Base-by-base conservation (phyloP, 495 filamentous ascomycete genomes). In the Xylaria cubensis region DNA sequence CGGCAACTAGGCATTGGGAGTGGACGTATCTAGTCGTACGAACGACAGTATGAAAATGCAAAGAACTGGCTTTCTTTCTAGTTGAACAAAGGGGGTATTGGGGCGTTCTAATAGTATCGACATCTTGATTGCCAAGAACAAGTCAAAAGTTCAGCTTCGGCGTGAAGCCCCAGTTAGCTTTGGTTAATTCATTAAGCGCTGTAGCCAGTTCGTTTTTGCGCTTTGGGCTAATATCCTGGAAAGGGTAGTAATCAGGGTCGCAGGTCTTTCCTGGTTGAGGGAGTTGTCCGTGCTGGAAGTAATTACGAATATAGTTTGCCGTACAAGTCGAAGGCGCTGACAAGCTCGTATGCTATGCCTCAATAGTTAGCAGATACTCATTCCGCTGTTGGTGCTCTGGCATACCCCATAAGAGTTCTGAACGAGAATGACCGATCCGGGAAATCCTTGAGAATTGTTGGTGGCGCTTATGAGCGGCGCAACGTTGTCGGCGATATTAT, bases 401-500 rank as follows among this genome's bases (percentile, higher is more conserved):
- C 80, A 79, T 56, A 83, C 80, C 26, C 87, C 86, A 65, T 85
- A 84, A 24, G 82, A 83, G 48, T 89, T 82, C 77, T 90, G 87
- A n/a, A 84, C 79, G 61, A 91, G 71, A n/a, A 89, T 78, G 6
- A 81, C 82, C 4, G 87, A 86, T 13, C 87, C 87, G 13, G 77
- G 76, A 71, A 90, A 91, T 0, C 80, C 79, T 17, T 76, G 76
- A 2, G 83, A 79, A 80, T 89, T 89, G 46, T 83, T 84, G 21
- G 78, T 74, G 3, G 87, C 89, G 58, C 81, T 85, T 17, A 80
- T 65, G 6, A 87, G 70, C 3, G 89, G 89, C 12, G 88, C 85
- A 2, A 90, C 83, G 17, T 89, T 89, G 71, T 91, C 89, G 6
- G 82, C 85, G 8, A 82, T 83, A 50, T 89, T 91, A 41, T 82